Evolutionary conservation across 2,329 filamentous ascomycete species (phyloP).

Genomic region (Thelonectria discophora): DNA sequence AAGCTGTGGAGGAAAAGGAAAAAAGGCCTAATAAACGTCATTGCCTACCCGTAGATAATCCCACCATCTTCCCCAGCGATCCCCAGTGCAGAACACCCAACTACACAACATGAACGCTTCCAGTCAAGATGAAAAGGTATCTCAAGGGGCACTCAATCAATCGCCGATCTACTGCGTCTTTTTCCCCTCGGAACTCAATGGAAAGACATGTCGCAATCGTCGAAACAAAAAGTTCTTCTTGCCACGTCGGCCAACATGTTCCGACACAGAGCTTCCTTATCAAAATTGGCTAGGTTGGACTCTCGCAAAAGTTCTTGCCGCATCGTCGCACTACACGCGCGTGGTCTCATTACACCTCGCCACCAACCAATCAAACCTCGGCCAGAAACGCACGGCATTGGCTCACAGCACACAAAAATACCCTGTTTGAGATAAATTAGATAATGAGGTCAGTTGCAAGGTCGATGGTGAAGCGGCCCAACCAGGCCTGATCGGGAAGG

Average conservation of each 20-base stretch:
- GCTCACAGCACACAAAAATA: background rate
- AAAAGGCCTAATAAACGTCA: no score
- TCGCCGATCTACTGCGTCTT: no score
- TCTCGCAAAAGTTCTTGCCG: background rate
- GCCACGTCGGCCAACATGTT: background rate
- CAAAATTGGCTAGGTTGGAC: no score
- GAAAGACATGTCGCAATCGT: background rate
- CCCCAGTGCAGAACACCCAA: no score
- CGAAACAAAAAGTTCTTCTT: background rate
- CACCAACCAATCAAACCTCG: background rate
- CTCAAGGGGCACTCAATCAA: no score
- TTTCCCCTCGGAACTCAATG: no score
- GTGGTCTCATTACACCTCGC: background rate
- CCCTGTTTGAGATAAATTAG: background rate
- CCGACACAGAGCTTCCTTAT: background rate
- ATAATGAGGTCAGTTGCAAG: conserved; percentile 15
- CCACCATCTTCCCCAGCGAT: no score
- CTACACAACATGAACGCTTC: no score
- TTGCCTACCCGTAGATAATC: no score
- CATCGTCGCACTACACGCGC: background rate
- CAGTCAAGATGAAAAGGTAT: no score
- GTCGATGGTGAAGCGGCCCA: conserved; percentile 12
- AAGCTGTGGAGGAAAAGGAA: no score
- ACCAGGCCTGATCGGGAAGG: conserved; percentile 19
- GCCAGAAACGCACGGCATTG: no score